phyloP scores from a whole-genome alignment of 106 monocot genomes.

The Dioscorea alata region DNA sequence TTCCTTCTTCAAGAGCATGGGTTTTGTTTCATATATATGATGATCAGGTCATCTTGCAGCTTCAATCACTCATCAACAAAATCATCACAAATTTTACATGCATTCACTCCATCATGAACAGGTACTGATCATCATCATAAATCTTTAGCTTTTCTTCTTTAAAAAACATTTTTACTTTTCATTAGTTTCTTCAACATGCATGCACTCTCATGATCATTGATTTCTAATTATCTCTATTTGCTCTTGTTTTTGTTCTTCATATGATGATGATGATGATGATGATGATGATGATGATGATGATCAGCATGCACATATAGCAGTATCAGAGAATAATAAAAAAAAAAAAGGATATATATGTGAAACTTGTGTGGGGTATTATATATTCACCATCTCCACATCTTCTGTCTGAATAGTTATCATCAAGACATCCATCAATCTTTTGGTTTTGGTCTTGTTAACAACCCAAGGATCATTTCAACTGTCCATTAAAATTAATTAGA shows the following conservation, averaged over 20 bases:
- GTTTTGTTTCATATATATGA: background rate
- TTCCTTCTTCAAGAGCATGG: background rate
- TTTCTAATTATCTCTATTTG: too few species aligned
- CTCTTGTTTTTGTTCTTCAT: too few species aligned
- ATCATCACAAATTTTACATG: background rate
- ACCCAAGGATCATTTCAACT: background rate
- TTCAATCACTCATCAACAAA: conserved; percentile 30
- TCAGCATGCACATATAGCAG: too few species aligned
- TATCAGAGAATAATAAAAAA: too few species aligned
- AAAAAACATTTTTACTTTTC: background rate
- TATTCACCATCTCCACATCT: background rate
- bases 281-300: too few species aligned
- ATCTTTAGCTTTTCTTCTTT: background rate
- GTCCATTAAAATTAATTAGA: background rate
- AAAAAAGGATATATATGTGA: background rate
- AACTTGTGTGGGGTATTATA: background rate
- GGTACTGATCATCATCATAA: background rate
- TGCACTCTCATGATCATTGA: background rate
- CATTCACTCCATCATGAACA: too few species aligned
- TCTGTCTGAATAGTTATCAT: background rate
- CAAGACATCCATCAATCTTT: background rate
- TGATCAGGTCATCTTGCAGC: conserved; percentile 30
- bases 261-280: too few species aligned
- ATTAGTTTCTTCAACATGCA: background rate
- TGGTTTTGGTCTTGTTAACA: background rate